These are phyloP conservation scores for Eragrostis nindensis DNA, from an alignment of 176 grass and related monocot species.

Conservation along the genomic window DNA sequence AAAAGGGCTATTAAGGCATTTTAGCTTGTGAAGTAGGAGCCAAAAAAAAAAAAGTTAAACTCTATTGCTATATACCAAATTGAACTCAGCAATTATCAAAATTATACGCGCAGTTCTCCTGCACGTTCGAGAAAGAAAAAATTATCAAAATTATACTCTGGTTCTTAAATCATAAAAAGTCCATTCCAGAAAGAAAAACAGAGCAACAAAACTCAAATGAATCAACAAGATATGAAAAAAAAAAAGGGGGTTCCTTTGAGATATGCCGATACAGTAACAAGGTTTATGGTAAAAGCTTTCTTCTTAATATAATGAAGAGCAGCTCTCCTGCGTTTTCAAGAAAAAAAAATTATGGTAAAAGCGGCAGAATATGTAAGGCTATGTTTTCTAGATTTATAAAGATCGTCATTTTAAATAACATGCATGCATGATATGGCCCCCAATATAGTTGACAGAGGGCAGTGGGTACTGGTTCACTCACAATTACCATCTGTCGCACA, in stretches of 20 bases:
- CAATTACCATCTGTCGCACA: not conserved
- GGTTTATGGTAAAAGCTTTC: slow-evolving; percentile 23
- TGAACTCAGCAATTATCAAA: not conserved
- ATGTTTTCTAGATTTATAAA: not conserved
- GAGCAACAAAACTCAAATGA: not conserved
- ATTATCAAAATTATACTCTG: not conserved
- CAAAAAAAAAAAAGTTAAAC: not conserved
- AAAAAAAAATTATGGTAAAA: no score
- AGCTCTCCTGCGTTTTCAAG: no score
- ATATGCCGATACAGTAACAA: not conserved
- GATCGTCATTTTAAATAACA: not conserved
- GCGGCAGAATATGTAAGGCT: not conserved
- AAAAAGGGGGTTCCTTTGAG: not conserved
- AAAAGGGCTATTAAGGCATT: not conserved
- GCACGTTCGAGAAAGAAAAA: no score
- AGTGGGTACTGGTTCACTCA: not conserved
- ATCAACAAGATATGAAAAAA: slow-evolving; percentile 8
- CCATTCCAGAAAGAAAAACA: not conserved
- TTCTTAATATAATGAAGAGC: no score
- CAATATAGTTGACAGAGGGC: not conserved
- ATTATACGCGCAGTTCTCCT: no score
- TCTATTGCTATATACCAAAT: slow-evolving; percentile 16
- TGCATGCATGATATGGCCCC: not conserved
- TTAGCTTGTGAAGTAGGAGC: not conserved
- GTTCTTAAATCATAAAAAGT: not conserved